phyloP scores from a whole-genome alignment of 192 early-diverging fungal genomes.

The Backusella westeae region DNA sequence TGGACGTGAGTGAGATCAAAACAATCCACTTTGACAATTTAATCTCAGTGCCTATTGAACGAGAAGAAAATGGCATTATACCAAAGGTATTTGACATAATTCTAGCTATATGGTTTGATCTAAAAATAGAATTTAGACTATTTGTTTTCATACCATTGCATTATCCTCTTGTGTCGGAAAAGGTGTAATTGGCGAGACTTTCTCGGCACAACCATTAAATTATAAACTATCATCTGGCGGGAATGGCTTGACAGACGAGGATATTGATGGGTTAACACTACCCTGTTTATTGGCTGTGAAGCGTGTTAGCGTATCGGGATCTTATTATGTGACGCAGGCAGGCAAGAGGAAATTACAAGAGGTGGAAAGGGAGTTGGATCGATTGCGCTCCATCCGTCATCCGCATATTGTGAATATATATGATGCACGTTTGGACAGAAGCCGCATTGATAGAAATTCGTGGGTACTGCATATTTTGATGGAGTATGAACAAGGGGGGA shows the following conservation, averaged over 20 bases:
- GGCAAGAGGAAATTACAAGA: constrained; percentile 60
- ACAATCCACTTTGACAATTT: constrained; percentile 29
- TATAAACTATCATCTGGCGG: constrained; percentile 15
- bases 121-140: constrained; percentile 15
- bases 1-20: constrained; percentile 23
- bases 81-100: constrained; percentile 16
- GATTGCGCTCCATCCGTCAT: constrained; percentile 55
- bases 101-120: no score
- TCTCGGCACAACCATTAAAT: constrained; percentile 35
- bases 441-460: constrained; percentile 5
- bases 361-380: constrained; percentile 57
- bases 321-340: constrained; percentile 46
- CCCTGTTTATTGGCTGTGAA: constrained; percentile 25
- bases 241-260: not conserved
- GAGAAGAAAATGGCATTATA: constrained; percentile 10
- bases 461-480: constrained; percentile 53
- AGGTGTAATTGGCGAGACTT: constrained; percentile 25
- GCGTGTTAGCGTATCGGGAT: constrained; percentile 39
- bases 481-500: constrained; percentile 48
- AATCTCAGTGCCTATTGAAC: constrained; percentile 23
- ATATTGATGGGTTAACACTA: not conserved
- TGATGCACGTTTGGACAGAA: constrained; percentile 52
- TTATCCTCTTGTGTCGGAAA: constrained; percentile 34
- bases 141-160: constrained; percentile 30
- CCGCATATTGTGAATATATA: constrained; percentile 58